Base-by-base conservation (phyloP, 2,329 filamentous ascomycete genomes). In the Fusarium sp. region DNA sequence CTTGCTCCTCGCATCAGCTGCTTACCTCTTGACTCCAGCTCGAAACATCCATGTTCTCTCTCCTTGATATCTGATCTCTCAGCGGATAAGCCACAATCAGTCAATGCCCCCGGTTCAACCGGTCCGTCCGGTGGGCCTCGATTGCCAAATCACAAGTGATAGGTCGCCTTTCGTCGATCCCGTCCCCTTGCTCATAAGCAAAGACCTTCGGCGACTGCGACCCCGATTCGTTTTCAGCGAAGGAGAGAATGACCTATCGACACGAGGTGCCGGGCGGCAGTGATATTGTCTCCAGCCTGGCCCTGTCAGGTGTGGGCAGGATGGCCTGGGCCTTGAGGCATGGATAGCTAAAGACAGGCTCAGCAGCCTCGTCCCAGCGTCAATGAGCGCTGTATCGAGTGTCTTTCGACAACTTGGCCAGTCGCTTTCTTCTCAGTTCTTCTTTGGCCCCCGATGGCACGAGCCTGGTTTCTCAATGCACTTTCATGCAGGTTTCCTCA, bases 81-180 rank as follows among this genome's bases (percentile, higher is more conserved):
- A 35, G 32, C 45, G 57, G 32, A 66, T 30, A 65, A 64, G 52
- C 47, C 60, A 66, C 62, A 63, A 25, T 50, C 66, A 63, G 63
- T 35, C 63, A 59, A 57, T 52, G 57, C 54, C 70, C 47, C 70
- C 56, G 50, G 45, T 58, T 65, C 45, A 61, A 63, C 63, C 52
- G 60, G 66, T 68, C 60, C 63, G 56, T 67, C 65, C 25, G 65
- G 70, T 75, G 68, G 69, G 35, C 68, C 68, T 71, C 62, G 43
- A 69, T 70, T 68, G 68, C 68, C 68, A 71, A 72, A 71, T 68
- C 58, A 71, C 59, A 71, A 62, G 45, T 74, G 67, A 75, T 66
- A 71, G 62, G 70, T 74, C 68, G 69, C 32, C 74, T 70, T 63
- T 73, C 64, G 72, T 38, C 72, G 70, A 76, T 76, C 71, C 50